Evolutionary conservation across 1,284 basidiomycete genomes (phyloP), one percentile per base, ranked within the genome.

Genomic region (Ustilago shanxiensis): DNA sequence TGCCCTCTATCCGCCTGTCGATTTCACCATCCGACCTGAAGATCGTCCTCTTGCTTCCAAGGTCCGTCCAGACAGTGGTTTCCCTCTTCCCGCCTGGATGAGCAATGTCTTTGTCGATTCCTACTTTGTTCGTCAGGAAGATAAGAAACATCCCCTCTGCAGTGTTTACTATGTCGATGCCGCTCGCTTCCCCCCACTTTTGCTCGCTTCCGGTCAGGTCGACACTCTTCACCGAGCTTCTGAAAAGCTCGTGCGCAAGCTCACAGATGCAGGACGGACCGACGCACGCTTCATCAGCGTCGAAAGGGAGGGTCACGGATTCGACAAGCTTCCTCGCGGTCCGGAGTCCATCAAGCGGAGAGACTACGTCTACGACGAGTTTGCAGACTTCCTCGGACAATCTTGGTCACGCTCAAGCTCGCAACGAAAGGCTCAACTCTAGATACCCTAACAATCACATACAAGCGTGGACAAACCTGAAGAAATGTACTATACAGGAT

Each of bases 321-420:
- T 84, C 31, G 83, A 84, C 65, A 83, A 83, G 59, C 59, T 72
- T 10, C 61, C 76, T 22, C 65, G 67, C 14, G 53, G 59, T 13
- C 71, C 65, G 4, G 70, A 71, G 2, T 79, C 80, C 18, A 39
- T 60, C 28, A 20, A 72, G 29, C 70, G 71, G 11, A 68, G 73
- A 35, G 68, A 79, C 20, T 29, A 54, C 9, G 67, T 68, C 2
- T 81, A 78, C 47, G 10, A 59, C 3, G 53, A 69, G 20, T 56
- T 74, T 6, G 56, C 74, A 14, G 56, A 68, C 16, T 72, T 69
- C 26, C 70, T 81, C 31, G 50, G 89, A 89, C 24, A 62, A 8
- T 45, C 58, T 3, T 73, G 61, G 65, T 29, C 52, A 3, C 52
- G 52, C 13, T 45, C 57, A 3, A 26, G 51, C 8, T 24, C 56